Percentiles rank a stretch among this genome's conserved stretches.
Evolutionary conservation across 441 rosid species (phyloP).

Genomic region (Pelargonium citronellum): DNA sequence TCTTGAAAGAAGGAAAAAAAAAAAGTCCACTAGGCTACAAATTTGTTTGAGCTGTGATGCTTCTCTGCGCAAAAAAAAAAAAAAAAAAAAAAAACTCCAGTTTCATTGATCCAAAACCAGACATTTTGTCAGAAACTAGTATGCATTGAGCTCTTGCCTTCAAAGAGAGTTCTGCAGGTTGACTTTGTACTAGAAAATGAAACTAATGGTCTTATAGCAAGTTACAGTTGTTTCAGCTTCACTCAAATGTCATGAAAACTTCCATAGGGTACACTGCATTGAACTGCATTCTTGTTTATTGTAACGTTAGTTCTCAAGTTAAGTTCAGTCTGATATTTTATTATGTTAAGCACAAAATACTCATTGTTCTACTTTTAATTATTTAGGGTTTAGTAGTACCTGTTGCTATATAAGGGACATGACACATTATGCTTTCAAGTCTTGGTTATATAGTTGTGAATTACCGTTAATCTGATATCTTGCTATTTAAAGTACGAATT

Average conservation of each 20-base stretch:
- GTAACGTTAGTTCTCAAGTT: neutral
- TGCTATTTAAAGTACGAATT: neutral
- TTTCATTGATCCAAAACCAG: neutral
- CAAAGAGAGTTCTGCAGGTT: neutral
- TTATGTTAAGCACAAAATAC: neutral
- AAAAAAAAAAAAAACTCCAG: neutral
- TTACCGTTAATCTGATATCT: neutral
- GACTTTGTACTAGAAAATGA: neutral
- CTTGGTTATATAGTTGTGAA: neutral
- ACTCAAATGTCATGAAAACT: neutral
- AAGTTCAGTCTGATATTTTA: neutral
- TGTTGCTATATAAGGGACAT: neutral
- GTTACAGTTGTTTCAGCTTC: neutral
- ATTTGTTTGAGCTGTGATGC: constrained; percentile 3
- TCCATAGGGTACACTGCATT: neutral
- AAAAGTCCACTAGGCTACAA: neutral
- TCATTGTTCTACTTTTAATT: neutral
- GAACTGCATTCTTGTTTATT: neutral
- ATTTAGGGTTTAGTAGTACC: neutral
- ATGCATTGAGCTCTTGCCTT: neutral
- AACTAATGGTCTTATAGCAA: neutral
- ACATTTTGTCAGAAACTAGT: neutral
- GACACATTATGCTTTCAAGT: neutral
- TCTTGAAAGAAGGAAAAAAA: neutral
- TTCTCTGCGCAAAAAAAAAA: neutral